A percentile compares a stretch with the other conserved stretches of the same genome.
phyloP scores from a whole-genome alignment of 441 rosid species.

The Brassica balearica region DNA sequence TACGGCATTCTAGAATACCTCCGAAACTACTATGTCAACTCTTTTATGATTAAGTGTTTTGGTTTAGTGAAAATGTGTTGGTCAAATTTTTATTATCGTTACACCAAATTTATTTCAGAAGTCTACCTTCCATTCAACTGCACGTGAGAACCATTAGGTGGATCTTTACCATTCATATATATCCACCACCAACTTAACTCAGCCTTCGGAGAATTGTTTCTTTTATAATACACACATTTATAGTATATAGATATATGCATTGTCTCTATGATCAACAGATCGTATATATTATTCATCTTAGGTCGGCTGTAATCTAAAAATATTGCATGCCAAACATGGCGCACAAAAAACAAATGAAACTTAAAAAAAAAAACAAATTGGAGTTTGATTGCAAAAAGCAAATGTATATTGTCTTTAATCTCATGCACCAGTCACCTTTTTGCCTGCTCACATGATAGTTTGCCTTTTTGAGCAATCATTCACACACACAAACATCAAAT shows the following conservation, averaged over 20 bases:
- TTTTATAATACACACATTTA: constrained; percentile 2
- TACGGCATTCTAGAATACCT: constrained; percentile 26
- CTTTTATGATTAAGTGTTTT: constrained; percentile 3
- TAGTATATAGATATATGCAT: constrained; percentile 18
- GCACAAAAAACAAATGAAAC: not conserved
- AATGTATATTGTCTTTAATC: constrained; percentile 12
- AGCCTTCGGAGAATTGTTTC: constrained; percentile 3
- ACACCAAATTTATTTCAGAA: not conserved
- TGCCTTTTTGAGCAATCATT: constrained; percentile 41
- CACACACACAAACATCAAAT: constrained; percentile 41
- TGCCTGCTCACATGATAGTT: constrained; percentile 28
- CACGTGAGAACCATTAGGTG: constrained; percentile 38
- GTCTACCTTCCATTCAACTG: constrained; percentile 9
- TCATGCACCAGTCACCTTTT: constrained; percentile 16
- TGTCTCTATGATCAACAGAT: constrained; percentile 22
- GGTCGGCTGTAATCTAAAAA: constrained; percentile 27
- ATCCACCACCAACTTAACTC: constrained; percentile 29
- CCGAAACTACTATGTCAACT: constrained; percentile 20
- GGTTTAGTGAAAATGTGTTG: not conserved
- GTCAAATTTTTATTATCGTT: not conserved
- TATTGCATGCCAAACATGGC: constrained; percentile 31
- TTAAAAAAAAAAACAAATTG: not conserved
- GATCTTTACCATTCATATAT: constrained; percentile 13
- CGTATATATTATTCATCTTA: constrained; percentile 33
- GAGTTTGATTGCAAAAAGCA: not conserved